These are phyloP conservation scores for Candida ulmi DNA, from an alignment of 805 yeast genomes.

Conservation along the genomic window DNA sequence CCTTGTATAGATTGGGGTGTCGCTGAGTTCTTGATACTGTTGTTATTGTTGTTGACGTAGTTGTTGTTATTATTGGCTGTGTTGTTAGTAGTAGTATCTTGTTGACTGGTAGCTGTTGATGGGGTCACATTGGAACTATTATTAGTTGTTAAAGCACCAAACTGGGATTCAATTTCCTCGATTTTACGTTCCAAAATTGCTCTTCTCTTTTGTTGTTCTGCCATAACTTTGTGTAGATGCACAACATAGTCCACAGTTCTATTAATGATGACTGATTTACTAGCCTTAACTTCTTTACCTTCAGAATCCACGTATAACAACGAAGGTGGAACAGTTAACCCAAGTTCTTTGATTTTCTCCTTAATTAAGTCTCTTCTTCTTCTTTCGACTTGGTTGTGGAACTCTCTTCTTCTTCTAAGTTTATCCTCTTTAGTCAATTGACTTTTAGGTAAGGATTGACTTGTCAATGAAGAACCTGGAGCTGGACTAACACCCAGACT, in stretches of 20 bases:
- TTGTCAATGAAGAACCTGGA: constrained; percentile 24
- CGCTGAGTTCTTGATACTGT: neutral
- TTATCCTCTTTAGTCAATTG: constrained; percentile 58
- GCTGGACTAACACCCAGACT: constrained; percentile 20
- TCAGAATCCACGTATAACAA: constrained; percentile 38
- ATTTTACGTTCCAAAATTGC: constrained; percentile 35
- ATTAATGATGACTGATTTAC: constrained; percentile 72
- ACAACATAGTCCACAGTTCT: constrained; percentile 76
- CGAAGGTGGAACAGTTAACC: constrained; percentile 74
- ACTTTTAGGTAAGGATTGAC: constrained; percentile 24
- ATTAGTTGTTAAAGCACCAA: constrained; percentile 11
- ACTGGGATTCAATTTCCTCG: constrained; percentile 25
- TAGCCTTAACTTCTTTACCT: constrained; percentile 70
- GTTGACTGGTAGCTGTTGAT: neutral
- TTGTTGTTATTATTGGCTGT: neutral
- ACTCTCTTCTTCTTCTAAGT: constrained; percentile 71
- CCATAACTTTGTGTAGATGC: constrained; percentile 56
- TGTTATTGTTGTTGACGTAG: neutral
- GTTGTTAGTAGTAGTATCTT: neutral
- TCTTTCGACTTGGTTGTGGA: constrained; percentile 92
- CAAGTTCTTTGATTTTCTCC: constrained; percentile 80
- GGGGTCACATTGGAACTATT: neutral
- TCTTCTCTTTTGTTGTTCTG: constrained; percentile 46
- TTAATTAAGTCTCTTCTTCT: constrained; percentile 87
- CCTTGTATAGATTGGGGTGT: constrained; percentile 2